A percentile compares a stretch with the other conserved stretches of the same genome.
phyloP scores from a whole-genome alignment of 2,329 filamentous ascomycete species.

The Fragosphaeria purpurea region DNA sequence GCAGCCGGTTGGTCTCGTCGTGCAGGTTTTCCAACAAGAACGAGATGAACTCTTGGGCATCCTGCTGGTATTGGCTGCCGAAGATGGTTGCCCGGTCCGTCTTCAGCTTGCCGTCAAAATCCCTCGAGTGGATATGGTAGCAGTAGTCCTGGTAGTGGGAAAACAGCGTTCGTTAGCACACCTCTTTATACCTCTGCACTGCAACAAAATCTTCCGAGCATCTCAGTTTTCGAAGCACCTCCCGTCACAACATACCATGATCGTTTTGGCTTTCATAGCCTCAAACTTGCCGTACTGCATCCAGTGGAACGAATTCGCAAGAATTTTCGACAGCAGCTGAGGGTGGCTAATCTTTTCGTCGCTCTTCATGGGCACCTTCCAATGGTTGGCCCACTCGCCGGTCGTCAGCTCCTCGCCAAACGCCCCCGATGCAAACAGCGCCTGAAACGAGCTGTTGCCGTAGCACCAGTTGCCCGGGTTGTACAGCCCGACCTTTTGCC shows the following conservation, averaged over 20 bases:
- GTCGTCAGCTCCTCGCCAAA: conserved; percentile 56
- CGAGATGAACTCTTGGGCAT: conserved; percentile 80
- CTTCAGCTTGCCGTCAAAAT: conserved; percentile 17
- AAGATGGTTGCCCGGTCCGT: conserved; percentile 40
- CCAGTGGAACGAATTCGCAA: conserved; percentile 50
- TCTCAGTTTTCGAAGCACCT: too few species aligned
- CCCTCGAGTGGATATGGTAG: conserved; percentile 46
- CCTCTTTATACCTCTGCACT: too few species aligned
- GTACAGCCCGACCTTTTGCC: conserved; percentile 58
- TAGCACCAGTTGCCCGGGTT: conserved; percentile 84
- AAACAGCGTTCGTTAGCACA: too few species aligned
- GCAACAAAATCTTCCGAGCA: too few species aligned
- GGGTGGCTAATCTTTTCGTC: conserved; percentile 43
- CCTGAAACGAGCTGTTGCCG: conserved; percentile 84
- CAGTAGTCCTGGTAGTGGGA: conserved; percentile 43
- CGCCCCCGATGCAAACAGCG: conserved; percentile 61
- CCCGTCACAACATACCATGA: conserved; percentile 35
- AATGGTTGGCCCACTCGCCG: conserved; percentile 47
- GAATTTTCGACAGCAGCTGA: conserved; percentile 49
- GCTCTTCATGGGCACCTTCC: conserved; percentile 58
- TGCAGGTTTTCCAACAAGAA: conserved; percentile 75
- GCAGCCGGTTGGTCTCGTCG: conserved; percentile 65
- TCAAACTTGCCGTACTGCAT: conserved; percentile 40
- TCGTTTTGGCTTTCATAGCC: conserved; percentile 42
- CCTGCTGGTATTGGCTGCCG: conserved; percentile 71